A percentile compares a stretch with the other conserved stretches of the same genome.
phyloP scores from a whole-genome alignment of 2,329 filamentous ascomycete genomes.

The Alternaria solani region DNA sequence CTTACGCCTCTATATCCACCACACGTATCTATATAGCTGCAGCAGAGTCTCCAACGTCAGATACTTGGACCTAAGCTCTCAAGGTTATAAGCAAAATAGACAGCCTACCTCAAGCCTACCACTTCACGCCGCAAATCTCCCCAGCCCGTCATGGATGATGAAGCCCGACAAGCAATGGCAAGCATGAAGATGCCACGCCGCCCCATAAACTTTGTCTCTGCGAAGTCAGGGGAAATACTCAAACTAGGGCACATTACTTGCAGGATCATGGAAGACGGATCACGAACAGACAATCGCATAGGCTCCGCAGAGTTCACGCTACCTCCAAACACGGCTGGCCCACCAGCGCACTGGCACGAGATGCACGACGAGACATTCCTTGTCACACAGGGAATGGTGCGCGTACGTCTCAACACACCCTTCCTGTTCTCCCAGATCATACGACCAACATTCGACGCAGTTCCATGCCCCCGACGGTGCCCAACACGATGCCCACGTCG shows the following conservation, averaged over 20 bases:
- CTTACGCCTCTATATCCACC: neutral
- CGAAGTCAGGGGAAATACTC: constrained; percentile 59
- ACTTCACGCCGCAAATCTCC: neutral
- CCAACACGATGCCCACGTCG: constrained; percentile 58
- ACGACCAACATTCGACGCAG: constrained; percentile 27
- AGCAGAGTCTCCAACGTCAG: neutral
- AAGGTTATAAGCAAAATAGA: neutral
- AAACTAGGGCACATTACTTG: constrained; percentile 60
- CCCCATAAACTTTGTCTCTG: constrained; percentile 59
- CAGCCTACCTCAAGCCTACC: neutral
- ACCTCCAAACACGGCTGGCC: constrained; percentile 57
- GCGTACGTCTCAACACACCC: neutral
- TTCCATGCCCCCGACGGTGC: constrained; percentile 59
- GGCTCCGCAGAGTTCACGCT: constrained; percentile 60
- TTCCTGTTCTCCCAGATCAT: neutral
- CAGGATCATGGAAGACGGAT: constrained; percentile 62
- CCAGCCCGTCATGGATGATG: constrained; percentile 43
- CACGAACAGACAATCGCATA: constrained; percentile 59
- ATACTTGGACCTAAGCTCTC: neutral
- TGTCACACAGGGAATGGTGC: constrained; percentile 59
- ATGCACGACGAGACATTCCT: constrained; percentile 67
- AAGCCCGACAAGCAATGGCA: constrained; percentile 44
- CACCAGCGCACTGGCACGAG: constrained; percentile 63
- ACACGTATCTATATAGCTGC: neutral
- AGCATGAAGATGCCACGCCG: constrained; percentile 52